These are phyloP conservation scores for Solanum arcanum DNA, from an alignment of 257 asterid species.

Conservation along the genomic window DNA sequence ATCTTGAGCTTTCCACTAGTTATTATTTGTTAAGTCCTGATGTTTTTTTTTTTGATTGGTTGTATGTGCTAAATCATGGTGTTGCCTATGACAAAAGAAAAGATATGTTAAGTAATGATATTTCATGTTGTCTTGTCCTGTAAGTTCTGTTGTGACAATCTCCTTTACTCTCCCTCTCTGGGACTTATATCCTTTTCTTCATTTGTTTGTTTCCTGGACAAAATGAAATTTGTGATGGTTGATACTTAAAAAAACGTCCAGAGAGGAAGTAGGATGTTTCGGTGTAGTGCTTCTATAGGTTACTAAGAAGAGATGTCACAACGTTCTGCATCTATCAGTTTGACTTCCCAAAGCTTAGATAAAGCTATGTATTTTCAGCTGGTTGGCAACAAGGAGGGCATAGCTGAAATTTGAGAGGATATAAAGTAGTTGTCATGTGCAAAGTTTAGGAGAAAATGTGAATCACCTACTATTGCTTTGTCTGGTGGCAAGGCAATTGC, in stretches of 20 bases:
- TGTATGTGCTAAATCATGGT: background rate
- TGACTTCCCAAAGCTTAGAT: background rate
- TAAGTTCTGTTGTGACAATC: background rate
- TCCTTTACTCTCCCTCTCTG: background rate
- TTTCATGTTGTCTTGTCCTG: background rate
- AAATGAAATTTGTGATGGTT: background rate
- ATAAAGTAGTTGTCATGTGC: background rate
- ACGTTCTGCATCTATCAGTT: background rate
- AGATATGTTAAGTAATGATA: background rate
- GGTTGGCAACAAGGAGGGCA: background rate
- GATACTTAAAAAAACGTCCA: background rate
- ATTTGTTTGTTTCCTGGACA: background rate
- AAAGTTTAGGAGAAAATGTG: background rate
- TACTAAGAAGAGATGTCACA: background rate
- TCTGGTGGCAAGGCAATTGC: background rate
- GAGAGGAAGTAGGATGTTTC: background rate
- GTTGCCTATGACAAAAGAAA: background rate
- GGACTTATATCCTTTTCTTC: background rate
- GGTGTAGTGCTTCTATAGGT: background rate
- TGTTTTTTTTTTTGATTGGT: background rate
- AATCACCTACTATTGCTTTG: background rate
- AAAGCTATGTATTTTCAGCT: background rate
- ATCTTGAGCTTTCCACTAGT: constrained; percentile 2
- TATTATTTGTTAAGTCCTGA: background rate
- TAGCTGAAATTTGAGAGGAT: background rate